A percentile compares a stretch with the other conserved stretches of the same genome.
Conservation (phyloP, 352 stramenopile genomes). For the Pythium aristosporum region DNA sequence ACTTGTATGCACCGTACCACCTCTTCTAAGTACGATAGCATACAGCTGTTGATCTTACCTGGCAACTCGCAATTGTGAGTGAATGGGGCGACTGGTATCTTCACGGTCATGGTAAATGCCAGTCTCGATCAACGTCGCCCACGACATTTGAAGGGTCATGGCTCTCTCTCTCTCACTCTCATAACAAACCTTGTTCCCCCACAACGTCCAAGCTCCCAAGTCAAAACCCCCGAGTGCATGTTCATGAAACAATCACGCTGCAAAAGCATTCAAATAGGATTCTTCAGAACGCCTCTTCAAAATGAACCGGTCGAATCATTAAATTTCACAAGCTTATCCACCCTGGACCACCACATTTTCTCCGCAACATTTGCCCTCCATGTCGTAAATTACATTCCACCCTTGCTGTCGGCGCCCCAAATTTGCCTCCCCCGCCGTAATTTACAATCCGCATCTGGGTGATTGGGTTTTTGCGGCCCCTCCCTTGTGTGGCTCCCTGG, state of each 20-base stretch:
- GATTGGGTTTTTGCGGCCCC: conserved; percentile 16
- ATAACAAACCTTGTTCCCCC: not conserved
- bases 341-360: conserved; percentile 27
- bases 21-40: conserved; percentile 5
- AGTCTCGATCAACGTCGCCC: too few relatives aligned
- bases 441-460: conserved; percentile 18
- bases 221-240: not conserved
- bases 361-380: not conserved
- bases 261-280: not conserved
- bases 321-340: not conserved
- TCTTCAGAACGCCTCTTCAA: not conserved
- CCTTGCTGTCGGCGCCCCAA: not conserved
- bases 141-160: too few relatives aligned
- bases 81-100: not conserved
- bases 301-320: not conserved
- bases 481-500: conserved; percentile 15
- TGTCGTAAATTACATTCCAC: conserved; percentile 9
- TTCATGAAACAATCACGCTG: conserved; percentile 25
- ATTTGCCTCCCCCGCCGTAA: not conserved
- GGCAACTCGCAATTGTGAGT: too few relatives aligned
- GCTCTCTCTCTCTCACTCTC: not conserved
- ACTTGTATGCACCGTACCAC: not conserved
- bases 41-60: too few relatives aligned
- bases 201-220: not conserved
- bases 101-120: too few relatives aligned